A percentile compares a stretch with the other conserved stretches of the same genome.
These are phyloP conservation scores for Cystobasidiaceae sp. DNA, from an alignment of 1,284 basidiomycete species.

Conservation along the genomic window DNA sequence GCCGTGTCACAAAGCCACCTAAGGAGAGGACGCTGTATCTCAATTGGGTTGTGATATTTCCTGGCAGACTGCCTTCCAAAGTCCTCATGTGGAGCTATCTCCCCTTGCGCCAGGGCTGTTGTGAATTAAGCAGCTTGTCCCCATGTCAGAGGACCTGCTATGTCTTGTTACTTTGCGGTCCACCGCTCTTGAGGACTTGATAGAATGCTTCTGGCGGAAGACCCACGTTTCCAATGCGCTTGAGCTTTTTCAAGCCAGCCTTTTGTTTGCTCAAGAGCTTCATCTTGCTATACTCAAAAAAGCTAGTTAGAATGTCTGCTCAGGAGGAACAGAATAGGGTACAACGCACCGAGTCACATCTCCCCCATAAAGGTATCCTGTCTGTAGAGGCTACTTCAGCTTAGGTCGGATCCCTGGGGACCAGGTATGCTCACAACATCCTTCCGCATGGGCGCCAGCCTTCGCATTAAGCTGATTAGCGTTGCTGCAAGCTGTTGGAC, in stretches of 20 bases:
- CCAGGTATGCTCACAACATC: conserved; percentile 72
- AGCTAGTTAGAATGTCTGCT: too few species aligned
- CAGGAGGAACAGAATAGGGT: too few species aligned
- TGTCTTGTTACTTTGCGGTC: conserved; percentile 1
- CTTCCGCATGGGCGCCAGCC: conserved; percentile 76
- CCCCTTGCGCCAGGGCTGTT: too few species aligned
- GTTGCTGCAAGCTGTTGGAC: neutral
- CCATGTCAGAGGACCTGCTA: too few species aligned
- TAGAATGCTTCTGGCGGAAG: conserved; percentile 88
- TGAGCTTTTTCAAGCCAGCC: conserved; percentile 79
- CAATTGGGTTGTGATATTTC: too few species aligned
- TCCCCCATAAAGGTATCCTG: conserved; percentile 37
- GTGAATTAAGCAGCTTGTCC: too few species aligned
- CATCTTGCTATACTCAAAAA: too few species aligned
- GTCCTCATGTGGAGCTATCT: too few species aligned
- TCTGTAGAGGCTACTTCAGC: too few species aligned
- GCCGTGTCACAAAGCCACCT: too few species aligned
- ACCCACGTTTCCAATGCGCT: conserved; percentile 55
- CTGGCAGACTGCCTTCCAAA: too few species aligned
- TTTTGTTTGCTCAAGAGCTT: conserved; percentile 90
- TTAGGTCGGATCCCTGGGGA: neutral
- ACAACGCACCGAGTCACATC: neutral
- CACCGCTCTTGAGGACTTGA: conserved; percentile 56
- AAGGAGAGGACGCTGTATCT: too few species aligned
- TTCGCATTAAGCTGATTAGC: conserved; percentile 2